These are phyloP conservation scores for Aspergillus sergii DNA, from an alignment of 2,329 filamentous ascomycete species.

Conservation along the genomic window DNA sequence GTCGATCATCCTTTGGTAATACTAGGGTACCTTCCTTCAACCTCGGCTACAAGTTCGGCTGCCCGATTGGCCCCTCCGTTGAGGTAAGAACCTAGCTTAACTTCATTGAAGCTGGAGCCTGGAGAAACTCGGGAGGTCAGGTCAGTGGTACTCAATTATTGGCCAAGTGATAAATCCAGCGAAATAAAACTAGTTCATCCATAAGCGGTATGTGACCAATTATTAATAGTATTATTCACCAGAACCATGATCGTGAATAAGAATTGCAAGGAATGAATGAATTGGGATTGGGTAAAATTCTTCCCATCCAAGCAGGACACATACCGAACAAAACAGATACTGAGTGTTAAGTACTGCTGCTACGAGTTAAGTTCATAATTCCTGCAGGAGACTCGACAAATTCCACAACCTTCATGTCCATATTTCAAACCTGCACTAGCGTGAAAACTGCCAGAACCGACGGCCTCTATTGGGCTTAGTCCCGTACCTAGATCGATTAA, in stretches of 20 bases:
- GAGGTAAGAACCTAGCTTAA: background rate
- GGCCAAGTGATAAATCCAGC: background rate
- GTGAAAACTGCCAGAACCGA: conserved; percentile 1
- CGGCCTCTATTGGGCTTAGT: background rate
- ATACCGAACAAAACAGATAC: background rate
- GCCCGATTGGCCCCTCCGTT: background rate
- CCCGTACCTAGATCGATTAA: background rate
- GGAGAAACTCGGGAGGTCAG: too few species aligned
- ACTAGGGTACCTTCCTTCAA: background rate
- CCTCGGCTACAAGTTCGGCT: background rate
- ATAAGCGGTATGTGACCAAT: background rate
- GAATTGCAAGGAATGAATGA: background rate
- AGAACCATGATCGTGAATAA: background rate
- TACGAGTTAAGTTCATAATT: background rate
- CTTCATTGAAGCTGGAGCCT: background rate
- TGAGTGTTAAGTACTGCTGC: too few species aligned
- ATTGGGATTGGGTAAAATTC: background rate
- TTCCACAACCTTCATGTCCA: background rate
- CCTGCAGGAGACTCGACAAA: background rate
- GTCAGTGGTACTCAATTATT: background rate
- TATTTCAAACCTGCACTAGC: conserved; percentile 3
- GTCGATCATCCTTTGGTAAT: background rate
- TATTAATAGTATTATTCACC: background rate
- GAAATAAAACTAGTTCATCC: background rate
- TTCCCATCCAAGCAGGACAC: background rate